phyloP scores from a whole-genome alignment of 2,329 filamentous ascomycete species.

The Aureobasidium melanogenum region DNA sequence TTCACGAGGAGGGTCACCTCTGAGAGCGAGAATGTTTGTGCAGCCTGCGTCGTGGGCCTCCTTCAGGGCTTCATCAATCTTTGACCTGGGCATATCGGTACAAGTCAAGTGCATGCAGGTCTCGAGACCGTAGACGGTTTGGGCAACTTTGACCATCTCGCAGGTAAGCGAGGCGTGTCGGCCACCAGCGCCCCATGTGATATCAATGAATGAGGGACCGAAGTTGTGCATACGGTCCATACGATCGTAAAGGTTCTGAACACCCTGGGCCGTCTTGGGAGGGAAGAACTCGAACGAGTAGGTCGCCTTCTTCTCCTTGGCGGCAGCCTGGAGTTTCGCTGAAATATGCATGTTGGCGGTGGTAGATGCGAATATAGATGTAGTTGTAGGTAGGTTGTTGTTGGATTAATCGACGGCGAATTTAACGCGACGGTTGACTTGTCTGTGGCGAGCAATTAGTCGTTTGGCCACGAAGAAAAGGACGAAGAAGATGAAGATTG shows the following conservation, averaged over 20 bases:
- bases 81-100: conserved; percentile 91
- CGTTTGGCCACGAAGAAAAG: not conserved
- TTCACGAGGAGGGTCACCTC: conserved; percentile 88
- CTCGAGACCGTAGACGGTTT: conserved; percentile 90
- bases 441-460: conserved; percentile 6
- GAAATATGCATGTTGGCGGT: conserved; percentile 78
- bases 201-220: conserved; percentile 91
- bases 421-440: not conserved
- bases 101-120: conserved; percentile 99
- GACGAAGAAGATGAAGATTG: conserved; percentile 8
- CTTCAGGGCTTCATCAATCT: conserved; percentile 79
- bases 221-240: conserved; percentile 98
- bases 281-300: conserved; percentile 99
- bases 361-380: not conserved
- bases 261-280: conserved; percentile 92
- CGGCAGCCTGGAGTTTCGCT: conserved; percentile 76
- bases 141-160: conserved; percentile 95
- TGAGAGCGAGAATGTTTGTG: conserved; percentile 90
- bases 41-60: conserved; percentile 91
- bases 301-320: conserved; percentile 69
- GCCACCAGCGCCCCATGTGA: conserved; percentile 96
- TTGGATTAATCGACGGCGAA: not conserved
- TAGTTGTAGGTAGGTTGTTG: not conserved
- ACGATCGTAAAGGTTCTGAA: conserved; percentile 97
- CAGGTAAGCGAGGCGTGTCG: conserved; percentile 84